phyloP scores from a whole-genome alignment of 2,329 filamentous ascomycete species.

The Exophiala sp. region DNA sequence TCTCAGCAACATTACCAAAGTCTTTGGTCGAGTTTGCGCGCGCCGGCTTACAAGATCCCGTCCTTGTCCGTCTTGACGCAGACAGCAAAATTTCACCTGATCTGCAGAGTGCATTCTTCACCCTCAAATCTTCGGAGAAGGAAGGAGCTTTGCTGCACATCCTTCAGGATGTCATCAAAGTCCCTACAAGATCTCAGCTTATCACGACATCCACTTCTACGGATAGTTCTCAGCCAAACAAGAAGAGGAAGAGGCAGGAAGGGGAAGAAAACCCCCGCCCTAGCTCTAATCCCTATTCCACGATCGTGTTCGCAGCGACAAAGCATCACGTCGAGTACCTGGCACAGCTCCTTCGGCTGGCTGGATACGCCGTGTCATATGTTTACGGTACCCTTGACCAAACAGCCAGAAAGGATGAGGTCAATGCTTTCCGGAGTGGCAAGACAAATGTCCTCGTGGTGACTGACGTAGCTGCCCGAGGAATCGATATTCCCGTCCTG shows the following conservation, averaged over 20 bases:
- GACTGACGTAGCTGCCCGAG: conserved; percentile 91
- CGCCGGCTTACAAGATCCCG: conserved; percentile 88
- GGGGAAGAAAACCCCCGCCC: conserved; percentile 46
- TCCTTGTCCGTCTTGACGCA: conserved; percentile 82
- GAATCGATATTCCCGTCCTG: conserved; percentile 94
- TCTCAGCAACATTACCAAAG: conserved; percentile 91
- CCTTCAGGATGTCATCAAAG: conserved; percentile 85
- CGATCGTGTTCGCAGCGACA: conserved; percentile 89
- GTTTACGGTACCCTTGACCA: conserved; percentile 95
- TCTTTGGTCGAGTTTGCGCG: conserved; percentile 94
- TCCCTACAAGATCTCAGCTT: conserved; percentile 60
- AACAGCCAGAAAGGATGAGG: conserved; percentile 84
- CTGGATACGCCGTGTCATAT: conserved; percentile 87
- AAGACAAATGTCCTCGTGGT: conserved; percentile 88
- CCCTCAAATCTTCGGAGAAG: conserved; percentile 86
- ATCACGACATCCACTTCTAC: conserved; percentile 49
- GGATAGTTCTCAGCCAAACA: conserved; percentile 38
- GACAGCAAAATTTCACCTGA: conserved; percentile 96
- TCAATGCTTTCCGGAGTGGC: conserved; percentile 82
- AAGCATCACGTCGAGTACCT: conserved; percentile 98
- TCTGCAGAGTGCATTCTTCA: conserved; percentile 92
- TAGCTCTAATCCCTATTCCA: conserved; percentile 71
- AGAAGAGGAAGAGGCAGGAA: conserved; percentile 49
- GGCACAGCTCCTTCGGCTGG: conserved; percentile 69
- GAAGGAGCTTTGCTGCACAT: conserved; percentile 88